Conservation (phyloP, 148 eudicot genomes). For the Cornus kousa region DNA sequence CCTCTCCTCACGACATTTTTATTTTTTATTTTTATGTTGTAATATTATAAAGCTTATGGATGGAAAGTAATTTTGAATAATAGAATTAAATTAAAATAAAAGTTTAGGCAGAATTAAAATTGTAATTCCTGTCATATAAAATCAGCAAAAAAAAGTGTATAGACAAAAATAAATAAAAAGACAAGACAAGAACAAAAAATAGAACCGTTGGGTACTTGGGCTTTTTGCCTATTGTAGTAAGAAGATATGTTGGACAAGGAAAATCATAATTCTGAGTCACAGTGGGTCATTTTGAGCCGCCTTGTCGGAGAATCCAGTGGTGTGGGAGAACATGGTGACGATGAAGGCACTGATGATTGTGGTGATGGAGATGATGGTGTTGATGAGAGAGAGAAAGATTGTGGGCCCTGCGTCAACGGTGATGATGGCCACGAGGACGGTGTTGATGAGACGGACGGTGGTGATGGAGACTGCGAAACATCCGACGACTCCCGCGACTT, state of each 20-base stretch:
- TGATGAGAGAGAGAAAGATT: too few relatives aligned
- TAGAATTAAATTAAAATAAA: background rate
- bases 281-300: conserved; percentile 33
- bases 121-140: background rate
- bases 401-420: too few relatives aligned
- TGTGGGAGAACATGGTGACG: conserved; percentile 35
- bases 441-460: conserved; percentile 25
- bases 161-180: background rate
- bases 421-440: conserved; percentile 22
- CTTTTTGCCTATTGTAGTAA: too few relatives aligned
- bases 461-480: conserved; percentile 35
- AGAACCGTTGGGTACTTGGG: too few relatives aligned
- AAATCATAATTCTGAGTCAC: conserved; percentile 2
- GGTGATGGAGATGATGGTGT: conserved; percentile 6
- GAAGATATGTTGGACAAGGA: background rate
- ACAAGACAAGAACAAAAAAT: background rate
- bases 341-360: conserved; percentile 22
- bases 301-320: conserved; percentile 47
- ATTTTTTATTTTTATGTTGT: too few relatives aligned
- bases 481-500: conserved; percentile 50
- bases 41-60: too few relatives aligned
- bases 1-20: too few relatives aligned
- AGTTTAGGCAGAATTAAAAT: background rate
- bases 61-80: too few relatives aligned
- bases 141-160: background rate